A percentile compares a stretch with the other conserved stretches of the same genome.
phyloP scores from a whole-genome alignment of 192 early-diverging fungal species.

The Thamnidium elegans region DNA sequence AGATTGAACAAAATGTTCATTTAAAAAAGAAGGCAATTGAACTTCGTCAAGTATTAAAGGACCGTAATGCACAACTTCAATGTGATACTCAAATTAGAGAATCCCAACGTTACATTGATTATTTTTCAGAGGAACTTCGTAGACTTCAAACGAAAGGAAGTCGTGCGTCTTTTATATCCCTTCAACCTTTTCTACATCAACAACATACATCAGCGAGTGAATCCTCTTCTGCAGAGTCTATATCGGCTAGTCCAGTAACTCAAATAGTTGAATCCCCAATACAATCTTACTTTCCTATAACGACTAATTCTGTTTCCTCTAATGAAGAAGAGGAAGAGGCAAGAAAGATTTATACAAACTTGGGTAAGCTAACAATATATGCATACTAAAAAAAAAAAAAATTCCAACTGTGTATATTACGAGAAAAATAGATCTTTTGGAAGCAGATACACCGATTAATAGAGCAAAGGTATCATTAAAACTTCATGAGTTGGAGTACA shows the following conservation, averaged over 20 bases:
- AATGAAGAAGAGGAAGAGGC: background rate
- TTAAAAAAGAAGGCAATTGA: conserved; percentile 48
- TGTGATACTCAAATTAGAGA: conserved; percentile 74
- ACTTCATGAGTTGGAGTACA: conserved; percentile 80
- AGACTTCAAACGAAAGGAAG: conserved; percentile 41
- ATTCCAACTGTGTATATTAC: background rate
- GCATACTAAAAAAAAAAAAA: background rate
- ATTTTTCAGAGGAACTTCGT: conserved; percentile 62
- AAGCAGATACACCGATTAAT: conserved; percentile 61
- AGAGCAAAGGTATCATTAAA: conserved; percentile 71
- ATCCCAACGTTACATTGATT: conserved; percentile 65
- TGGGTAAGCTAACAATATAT: background rate
- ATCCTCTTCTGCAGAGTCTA: too few species aligned
- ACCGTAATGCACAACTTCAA: conserved; percentile 65
- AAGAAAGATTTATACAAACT: conserved; percentile 15
- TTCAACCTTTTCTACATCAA: too few species aligned
- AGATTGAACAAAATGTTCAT: conserved; percentile 39
- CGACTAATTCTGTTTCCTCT: too few species aligned
- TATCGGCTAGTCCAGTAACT: too few species aligned
- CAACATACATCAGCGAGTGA: too few species aligned
- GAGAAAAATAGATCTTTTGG: conserved; percentile 50
- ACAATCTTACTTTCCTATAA: too few species aligned
- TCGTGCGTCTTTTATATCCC: background rate
- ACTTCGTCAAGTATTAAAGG: conserved; percentile 55
- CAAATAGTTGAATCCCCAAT: too few species aligned